A percentile compares a stretch with the other conserved stretches of the same genome.
These are phyloP conservation scores for Puccinia novopanici DNA, from an alignment of 1,284 basidiomycete genomes.

Conservation along the genomic window DNA sequence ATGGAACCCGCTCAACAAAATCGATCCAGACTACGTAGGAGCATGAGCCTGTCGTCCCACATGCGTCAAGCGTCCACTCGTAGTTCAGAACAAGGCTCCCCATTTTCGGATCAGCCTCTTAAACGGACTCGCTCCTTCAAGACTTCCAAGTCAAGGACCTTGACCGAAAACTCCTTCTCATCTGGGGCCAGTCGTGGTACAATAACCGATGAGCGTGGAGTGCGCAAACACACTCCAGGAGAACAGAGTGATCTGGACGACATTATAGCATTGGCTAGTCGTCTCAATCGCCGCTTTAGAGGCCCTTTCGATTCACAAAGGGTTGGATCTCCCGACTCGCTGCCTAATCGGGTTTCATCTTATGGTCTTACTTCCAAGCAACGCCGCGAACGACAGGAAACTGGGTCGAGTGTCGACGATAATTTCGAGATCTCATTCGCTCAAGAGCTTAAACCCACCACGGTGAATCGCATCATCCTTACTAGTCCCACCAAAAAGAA, in stretches of 20 bases:
- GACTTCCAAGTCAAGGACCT: slow-evolving; percentile 4
- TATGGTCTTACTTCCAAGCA: not conserved
- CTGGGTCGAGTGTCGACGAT: slow-evolving; percentile 3
- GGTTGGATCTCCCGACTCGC: not conserved
- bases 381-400: slow-evolving; percentile 11
- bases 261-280: slow-evolving; percentile 14
- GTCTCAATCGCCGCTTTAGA: slow-evolving; percentile 16
- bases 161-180: slow-evolving; percentile 24
- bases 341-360: not conserved
- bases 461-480: slow-evolving; percentile 10
- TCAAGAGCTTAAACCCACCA: slow-evolving; percentile 12
- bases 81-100: not conserved
- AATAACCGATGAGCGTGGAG: not conserved
- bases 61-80: not conserved
- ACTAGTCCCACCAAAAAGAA: not conserved
- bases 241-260: slow-evolving; percentile 8
- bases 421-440: slow-evolving; percentile 5
- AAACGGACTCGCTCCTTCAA: not conserved
- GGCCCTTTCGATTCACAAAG: not conserved
- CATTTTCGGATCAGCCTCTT: not conserved
- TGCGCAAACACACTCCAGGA: not conserved
- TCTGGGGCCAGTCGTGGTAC: slow-evolving; percentile 14
- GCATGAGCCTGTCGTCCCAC: slow-evolving; percentile 6
- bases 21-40: slow-evolving; percentile 20
- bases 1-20: not conserved